These are phyloP conservation scores for Penicillium canariense DNA, from an alignment of 495 filamentous ascomycete species.

Conservation along the genomic window DNA sequence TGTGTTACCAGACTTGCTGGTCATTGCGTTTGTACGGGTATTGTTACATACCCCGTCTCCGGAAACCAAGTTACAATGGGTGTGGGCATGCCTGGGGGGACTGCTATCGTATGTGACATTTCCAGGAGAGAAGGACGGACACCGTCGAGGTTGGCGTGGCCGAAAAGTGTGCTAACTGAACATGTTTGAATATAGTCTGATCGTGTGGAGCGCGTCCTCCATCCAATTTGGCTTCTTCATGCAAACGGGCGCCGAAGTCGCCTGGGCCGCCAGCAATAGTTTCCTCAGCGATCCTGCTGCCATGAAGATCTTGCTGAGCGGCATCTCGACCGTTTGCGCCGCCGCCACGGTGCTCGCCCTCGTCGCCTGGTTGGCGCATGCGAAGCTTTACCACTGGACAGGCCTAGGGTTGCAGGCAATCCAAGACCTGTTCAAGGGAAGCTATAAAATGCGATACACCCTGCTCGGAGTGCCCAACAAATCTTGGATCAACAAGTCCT, in stretches of 20 bases:
- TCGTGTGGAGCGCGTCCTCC: slow-evolving; percentile 34
- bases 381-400: slow-evolving; percentile 31
- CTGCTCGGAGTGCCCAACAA: slow-evolving; percentile 21
- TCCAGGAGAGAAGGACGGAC: neutral
- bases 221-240: slow-evolving; percentile 44
- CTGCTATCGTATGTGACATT: slow-evolving; percentile 31
- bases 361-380: slow-evolving; percentile 29
- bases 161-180: slow-evolving; percentile 5
- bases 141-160: neutral
- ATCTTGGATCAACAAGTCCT: slow-evolving; percentile 18
- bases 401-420: slow-evolving; percentile 27
- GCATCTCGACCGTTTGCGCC: slow-evolving; percentile 35
- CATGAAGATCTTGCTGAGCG: slow-evolving; percentile 44
- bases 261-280: slow-evolving; percentile 38
- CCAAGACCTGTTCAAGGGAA: slow-evolving; percentile 16
- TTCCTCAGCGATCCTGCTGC: slow-evolving; percentile 42
- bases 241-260: slow-evolving; percentile 42
- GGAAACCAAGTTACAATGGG: slow-evolving; percentile 24
- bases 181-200: slow-evolving; percentile 13
- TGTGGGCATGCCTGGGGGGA: slow-evolving; percentile 27
- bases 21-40: slow-evolving; percentile 29
- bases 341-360: slow-evolving; percentile 33
- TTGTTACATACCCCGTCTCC: slow-evolving; percentile 27
- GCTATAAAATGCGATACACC: slow-evolving; percentile 19
- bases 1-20: slow-evolving; percentile 33